Conservation (phyloP, 495 filamentous ascomycete genomes). For the Penicillium psychrofluorescens region DNA sequence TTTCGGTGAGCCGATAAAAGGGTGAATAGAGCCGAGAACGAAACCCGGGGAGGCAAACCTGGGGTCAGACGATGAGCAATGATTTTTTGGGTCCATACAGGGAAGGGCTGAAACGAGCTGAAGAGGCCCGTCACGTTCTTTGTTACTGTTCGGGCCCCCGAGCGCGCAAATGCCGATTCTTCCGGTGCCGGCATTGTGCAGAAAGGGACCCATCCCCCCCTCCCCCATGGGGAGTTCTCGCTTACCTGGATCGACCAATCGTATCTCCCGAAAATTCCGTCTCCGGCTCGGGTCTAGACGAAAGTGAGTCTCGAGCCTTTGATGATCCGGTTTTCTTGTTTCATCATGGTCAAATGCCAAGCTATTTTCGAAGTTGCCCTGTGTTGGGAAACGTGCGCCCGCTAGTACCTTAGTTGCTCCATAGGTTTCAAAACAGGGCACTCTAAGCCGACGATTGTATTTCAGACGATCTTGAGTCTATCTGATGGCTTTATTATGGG, state of each 20-base stretch:
- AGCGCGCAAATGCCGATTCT: conserved; percentile 6
- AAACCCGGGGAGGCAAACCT: conserved; percentile 9
- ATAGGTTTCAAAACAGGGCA: too few relatives aligned
- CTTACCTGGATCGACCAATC: not conserved
- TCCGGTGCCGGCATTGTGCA: conserved; percentile 1
- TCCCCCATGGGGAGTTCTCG: not conserved
- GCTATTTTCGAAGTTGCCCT: too few relatives aligned
- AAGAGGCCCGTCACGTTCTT: not conserved
- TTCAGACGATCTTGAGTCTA: too few relatives aligned
- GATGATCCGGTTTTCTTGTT: too few relatives aligned
- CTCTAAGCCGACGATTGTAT: too few relatives aligned
- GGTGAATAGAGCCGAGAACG: too few relatives aligned
- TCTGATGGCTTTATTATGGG: too few relatives aligned
- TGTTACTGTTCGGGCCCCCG: not conserved
- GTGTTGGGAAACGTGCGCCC: too few relatives aligned
- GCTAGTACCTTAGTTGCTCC: too few relatives aligned
- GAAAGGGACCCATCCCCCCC: too few relatives aligned
- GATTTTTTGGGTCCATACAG: not conserved
- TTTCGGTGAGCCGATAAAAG: conserved; percentile 6
- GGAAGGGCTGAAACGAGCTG: not conserved
- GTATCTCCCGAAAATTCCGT: not conserved
- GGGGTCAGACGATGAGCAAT: not conserved
- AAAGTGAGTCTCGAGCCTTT: not conserved
- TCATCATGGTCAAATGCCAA: too few relatives aligned
- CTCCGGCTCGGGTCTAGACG: conserved; percentile 9